Base-by-base conservation (phyloP, 352 stramenopile genomes). In the Globisporangium radiosum region DNA sequence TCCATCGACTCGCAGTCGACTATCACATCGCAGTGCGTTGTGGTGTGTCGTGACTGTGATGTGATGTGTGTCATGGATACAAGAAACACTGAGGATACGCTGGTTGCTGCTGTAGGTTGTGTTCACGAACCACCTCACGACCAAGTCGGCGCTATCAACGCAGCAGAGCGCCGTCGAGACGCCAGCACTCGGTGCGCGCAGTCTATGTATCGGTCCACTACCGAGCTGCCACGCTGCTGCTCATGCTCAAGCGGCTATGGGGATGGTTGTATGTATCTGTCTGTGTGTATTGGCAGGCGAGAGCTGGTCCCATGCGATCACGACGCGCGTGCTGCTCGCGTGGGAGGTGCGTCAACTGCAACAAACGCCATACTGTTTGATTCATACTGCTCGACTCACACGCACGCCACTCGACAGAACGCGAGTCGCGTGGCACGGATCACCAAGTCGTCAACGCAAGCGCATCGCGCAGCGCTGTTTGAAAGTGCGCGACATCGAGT, bases 101-200 rank as follows among this genome's bases (percentile, higher is more conserved):
- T 38, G 0, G 42, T 17, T 2, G 4, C 6, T 56, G 50, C 8
- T 60, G 15, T 56, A 92, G 84, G 60, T 90, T 1, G 37, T 92
- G 10, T 7, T 92, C 14, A 71, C 77, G 15, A 94, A 92, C 38
- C 83, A 94, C 51, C 68, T 91, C 13, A 94, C 85, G 1, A 87
- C 74, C 33, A 81, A 78, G 54, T 68, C 69, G 3, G 17, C 17
- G 17, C 17, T 19, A 0, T 70, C 62, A 0, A 51, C 52, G 2
- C 55, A 59, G 45, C 48, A 44, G 42, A 63, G 56, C 33, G 47
- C 47, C 1, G 52, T 51, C 48, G 65, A 69, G 44, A n/a, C 68
- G 11, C 76, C 64, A 52, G 64, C 69, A 44, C 60, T 78, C 7
- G 71, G 70, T 76, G 44, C 33, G 57, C 36, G 9, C 14, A 11